Evolutionary conservation across 2,329 filamentous ascomycete genomes (phyloP), one percentile per base, ranked within the genome.

Genomic region (Colletotrichum orchidophilum): DNA sequence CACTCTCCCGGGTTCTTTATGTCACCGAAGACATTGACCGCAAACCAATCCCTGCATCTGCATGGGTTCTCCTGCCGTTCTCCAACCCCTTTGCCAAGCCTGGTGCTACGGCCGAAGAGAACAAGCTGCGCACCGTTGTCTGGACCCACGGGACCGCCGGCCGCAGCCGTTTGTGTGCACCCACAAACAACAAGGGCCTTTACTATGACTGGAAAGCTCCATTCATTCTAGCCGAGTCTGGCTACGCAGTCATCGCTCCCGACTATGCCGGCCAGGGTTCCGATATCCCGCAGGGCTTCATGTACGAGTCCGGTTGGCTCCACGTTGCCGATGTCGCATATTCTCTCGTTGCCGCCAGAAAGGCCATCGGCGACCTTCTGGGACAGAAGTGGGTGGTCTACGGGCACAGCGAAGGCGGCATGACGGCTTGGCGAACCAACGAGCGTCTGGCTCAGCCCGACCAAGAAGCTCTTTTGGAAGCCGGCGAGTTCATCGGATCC

Each of bases 111-210:
- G 39, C 39, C 39, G 18, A 46, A 21, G 68, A 70, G 42, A 33
- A 66, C n/a, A 35, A 54, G 21, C 58, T 66, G 11, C 63, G 54
- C 1, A 53, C 75, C 1, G 11, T 76, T 3, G 76, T 74, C 13
- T 78, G 76, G 76, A 66, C 76, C 0, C 76, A 78, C 46, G 76
- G 76, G 0, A 77, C 76, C 2, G 74, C 75, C 12, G 76, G 76
- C 2, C 39, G 65, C 24, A 62, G 33, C 1, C 74, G 75, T 3
- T 57, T 70, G 2, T 78, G 76, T 31, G 74, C 76, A 8, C 73
- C 76, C 3, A 75, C 71, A 1, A 78, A 77, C 68, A 66, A 76
- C 31, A 71, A 71, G 39, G 57, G 63, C 24, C 63, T 77, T 1
- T 72, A 76, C 58, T 78, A 78, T 52, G 71, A 70, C 29, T 78